phyloP scores from a whole-genome alignment of 192 early-diverging fungal species.

The Globomyces pollinis-pini region DNA sequence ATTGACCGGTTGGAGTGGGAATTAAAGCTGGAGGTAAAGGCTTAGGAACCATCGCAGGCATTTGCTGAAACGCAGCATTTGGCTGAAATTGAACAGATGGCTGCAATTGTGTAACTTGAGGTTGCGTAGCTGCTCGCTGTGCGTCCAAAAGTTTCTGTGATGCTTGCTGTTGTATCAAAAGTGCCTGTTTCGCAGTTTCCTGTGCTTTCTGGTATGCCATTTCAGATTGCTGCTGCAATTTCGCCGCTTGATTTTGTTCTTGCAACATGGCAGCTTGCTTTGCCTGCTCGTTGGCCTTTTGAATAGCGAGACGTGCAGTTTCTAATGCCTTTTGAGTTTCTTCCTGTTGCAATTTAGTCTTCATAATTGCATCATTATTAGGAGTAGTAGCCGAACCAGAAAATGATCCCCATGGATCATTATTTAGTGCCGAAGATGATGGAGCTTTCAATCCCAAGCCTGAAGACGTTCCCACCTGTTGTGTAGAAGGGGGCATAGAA shows the following conservation, averaged over 20 bases:
- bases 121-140: conserved; percentile 13
- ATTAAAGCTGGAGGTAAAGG: conserved; percentile 9
- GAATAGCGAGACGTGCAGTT: conserved; percentile 19
- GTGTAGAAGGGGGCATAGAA: conserved; percentile 5
- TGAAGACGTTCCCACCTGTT: not conserved
- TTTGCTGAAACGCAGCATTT: not conserved
- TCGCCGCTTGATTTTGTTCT: not conserved
- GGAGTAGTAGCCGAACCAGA: not conserved
- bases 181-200: conserved; percentile 9
- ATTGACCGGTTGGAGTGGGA: conserved; percentile 2
- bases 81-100: not conserved
- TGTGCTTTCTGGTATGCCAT: not conserved
- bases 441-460: not conserved
- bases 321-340: conserved; percentile 17
- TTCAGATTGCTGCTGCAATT: conserved; percentile 1
- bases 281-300: conserved; percentile 25
- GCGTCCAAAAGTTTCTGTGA: conserved; percentile 12
- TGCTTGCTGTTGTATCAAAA: conserved; percentile 24
- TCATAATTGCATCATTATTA: conserved; percentile 11
- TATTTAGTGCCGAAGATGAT: not conserved
- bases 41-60: conserved; percentile 6
- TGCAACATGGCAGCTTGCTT: conserved; percentile 11
- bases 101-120: not conserved
- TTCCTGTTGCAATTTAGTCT: conserved; percentile 19
- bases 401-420: conserved; percentile 19